phyloP scores from a whole-genome alignment of 768 basidiomycete genomes.

The Crucibulum laeve region DNA sequence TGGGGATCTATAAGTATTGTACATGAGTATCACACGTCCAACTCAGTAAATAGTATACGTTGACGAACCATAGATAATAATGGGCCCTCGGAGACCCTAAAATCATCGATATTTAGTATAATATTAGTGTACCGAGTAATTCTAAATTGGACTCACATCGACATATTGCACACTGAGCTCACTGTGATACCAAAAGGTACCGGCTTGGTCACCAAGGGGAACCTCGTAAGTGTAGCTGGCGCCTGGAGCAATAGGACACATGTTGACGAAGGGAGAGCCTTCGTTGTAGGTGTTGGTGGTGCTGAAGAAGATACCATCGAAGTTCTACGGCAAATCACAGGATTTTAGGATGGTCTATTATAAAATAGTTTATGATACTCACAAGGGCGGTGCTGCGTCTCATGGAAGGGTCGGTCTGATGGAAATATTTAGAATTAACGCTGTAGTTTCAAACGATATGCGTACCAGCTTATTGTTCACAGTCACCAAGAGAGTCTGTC shows the following conservation, averaged over 20 bases:
- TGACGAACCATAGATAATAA: constrained; percentile 21
- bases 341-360: background rate
- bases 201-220: constrained; percentile 19
- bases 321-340: constrained; percentile 7
- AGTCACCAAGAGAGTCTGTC: constrained; percentile 9
- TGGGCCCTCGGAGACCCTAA: constrained; percentile 17
- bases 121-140: background rate
- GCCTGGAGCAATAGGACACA: constrained; percentile 25
- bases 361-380: background rate
- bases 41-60: background rate
- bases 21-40: background rate
- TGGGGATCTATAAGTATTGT: constrained; percentile 10
- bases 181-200: constrained; percentile 29
- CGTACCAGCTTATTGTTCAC: constrained; percentile 13
- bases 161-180: constrained; percentile 17
- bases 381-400: constrained; percentile 16
- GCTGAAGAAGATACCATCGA: constrained; percentile 19
- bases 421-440: background rate
- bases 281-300: constrained; percentile 17
- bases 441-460: background rate
- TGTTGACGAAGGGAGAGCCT: constrained; percentile 21
- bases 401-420: constrained; percentile 16
- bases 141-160: constrained; percentile 8
- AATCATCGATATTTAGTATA: constrained; percentile 4
- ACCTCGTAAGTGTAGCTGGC: constrained; percentile 23